Conservation (phyloP, 2,329 filamentous ascomycete species). For the Aspergillus viridinutans region DNA sequence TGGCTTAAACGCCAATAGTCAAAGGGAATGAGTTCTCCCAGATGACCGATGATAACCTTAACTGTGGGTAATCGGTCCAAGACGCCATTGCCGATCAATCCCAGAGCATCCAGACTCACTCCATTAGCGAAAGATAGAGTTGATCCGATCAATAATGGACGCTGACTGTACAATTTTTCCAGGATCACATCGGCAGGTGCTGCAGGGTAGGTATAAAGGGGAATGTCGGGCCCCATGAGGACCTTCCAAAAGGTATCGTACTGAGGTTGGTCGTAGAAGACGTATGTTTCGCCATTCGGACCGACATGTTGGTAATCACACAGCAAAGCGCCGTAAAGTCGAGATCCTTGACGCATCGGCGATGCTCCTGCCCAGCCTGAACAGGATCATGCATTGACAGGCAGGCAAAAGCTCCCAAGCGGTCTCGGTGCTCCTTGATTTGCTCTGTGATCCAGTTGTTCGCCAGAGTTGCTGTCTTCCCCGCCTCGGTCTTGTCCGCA, state of each 20-base stretch:
- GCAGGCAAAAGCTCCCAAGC: conserved; percentile 15
- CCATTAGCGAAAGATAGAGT: conserved; percentile 53
- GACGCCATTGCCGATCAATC: conserved; percentile 42
- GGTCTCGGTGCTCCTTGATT: conserved; percentile 26
- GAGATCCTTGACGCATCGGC: conserved; percentile 47
- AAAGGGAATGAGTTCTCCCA: conserved; percentile 43
- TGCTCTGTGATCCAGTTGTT: conserved; percentile 39
- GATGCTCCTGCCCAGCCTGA: conserved; percentile 27
- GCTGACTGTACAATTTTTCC: conserved; percentile 50
- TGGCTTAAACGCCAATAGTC: conserved; percentile 40
- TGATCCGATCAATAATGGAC: conserved; percentile 55
- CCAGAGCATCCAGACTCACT: conserved; percentile 52
- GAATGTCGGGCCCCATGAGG: conserved; percentile 54
- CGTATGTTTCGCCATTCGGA: conserved; percentile 50
- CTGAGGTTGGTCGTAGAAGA: conserved; percentile 58
- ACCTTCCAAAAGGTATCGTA: conserved; percentile 56
- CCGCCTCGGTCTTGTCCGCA: conserved; percentile 33
- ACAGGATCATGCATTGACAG: conserved; percentile 26
- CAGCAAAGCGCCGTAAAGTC: conserved; percentile 58
- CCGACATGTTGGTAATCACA: conserved; percentile 57
- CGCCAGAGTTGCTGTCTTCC: conserved; percentile 34
- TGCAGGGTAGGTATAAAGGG: conserved; percentile 58
- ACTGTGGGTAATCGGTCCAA: conserved; percentile 43
- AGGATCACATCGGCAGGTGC: conserved; percentile 19
- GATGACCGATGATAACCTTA: conserved; percentile 41